Evolutionary conservation across 768 basidiomycete species (phyloP), one percentile per base, ranked within the genome.

Genomic region (Boletus rubroflammeus): DNA sequence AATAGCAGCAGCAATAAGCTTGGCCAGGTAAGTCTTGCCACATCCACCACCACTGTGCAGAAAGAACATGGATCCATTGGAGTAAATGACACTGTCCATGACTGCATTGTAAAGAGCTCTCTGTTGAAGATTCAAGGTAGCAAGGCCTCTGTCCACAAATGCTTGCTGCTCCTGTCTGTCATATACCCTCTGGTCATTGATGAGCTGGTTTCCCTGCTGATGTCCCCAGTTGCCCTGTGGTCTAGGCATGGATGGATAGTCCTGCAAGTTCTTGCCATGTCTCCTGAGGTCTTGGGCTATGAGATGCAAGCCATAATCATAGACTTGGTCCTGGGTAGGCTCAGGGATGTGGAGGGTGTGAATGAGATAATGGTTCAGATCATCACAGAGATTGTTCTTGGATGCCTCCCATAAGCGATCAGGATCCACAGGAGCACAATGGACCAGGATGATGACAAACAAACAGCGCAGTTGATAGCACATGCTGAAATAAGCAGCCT

Each of bases 131-230:
- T 51, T 51, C 0, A 51, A 8, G 11, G 50, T 51, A 15, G 41
- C 13, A 0, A 44, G 42, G 1, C 25, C 34, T n/a, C 4, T 31
- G 0, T 53, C 3, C 77, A 78, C 15, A 80, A 51, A 1, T 75
- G 64, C n/a, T 71, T 74, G 21, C 2, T 14, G 19, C 5, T 31
- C 13, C 2, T n/a, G n/a, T n/a, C n/a, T n/a, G n/a, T n/a, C n/a
- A n/a, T n/a, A n/a, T n/a, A n/a, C n/a, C n/a, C n/a, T n/a, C n/a
- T n/a, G n/a, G n/a, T n/a, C n/a, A n/a, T n/a, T n/a, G n/a, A n/a
- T n/a, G n/a, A n/a, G n/a, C n/a, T n/a, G n/a, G n/a, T 25, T 42
- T 23, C 23, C 41, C 4, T 5, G 3, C 3, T 42, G 19, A 23
- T 7, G 7, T 6, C 14, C 14, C 40, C 40, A 41, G 3, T 41